Evolutionary conservation across 2,329 filamentous ascomycete species (phyloP).

Genomic region (Laburnicola sp.): DNA sequence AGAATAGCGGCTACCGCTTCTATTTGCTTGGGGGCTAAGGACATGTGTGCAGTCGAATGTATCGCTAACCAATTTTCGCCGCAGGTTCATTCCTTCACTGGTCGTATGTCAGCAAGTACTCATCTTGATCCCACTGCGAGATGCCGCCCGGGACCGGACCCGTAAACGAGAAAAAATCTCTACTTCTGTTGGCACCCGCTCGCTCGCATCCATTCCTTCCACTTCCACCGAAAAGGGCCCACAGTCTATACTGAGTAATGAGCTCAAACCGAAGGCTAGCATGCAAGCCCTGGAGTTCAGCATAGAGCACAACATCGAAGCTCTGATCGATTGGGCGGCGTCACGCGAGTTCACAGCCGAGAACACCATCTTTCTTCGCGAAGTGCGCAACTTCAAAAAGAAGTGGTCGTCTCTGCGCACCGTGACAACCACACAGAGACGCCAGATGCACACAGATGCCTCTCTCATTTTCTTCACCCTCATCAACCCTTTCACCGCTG

Average conservation of each 20-base stretch:
- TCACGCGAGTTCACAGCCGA: slow-evolving; percentile 44
- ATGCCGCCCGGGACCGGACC: slow-evolving; percentile 28
- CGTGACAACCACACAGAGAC: slow-evolving; percentile 37
- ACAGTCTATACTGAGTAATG: slow-evolving; percentile 27
- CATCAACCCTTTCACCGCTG: slow-evolving; percentile 44
- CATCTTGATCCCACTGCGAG: slow-evolving; percentile 40
- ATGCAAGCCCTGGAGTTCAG: slow-evolving; percentile 44
- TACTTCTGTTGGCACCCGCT: slow-evolving; percentile 29
- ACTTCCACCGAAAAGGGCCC: slow-evolving; percentile 27
- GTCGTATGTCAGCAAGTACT: slow-evolving; percentile 44
- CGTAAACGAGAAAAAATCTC: slow-evolving; percentile 22
- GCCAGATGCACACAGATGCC: slow-evolving; percentile 44
- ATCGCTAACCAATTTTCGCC: slow-evolving; percentile 10
- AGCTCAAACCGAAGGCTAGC: slow-evolving; percentile 39
- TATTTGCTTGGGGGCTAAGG: background rate
- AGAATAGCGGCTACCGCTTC: background rate
- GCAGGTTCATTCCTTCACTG: slow-evolving; percentile 42
- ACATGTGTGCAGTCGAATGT: background rate
- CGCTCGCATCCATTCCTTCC: slow-evolving; percentile 31
- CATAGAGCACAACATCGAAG: slow-evolving; percentile 41
- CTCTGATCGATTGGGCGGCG: slow-evolving; percentile 43
- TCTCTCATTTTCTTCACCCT: slow-evolving; percentile 45
- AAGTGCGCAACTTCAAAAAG: slow-evolving; percentile 44
- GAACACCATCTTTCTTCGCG: slow-evolving; percentile 45
- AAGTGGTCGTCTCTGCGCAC: slow-evolving; percentile 35